Conservation (phyloP, 176 grass and related monocot genomes). For the Phoenix roebelenii region DNA sequence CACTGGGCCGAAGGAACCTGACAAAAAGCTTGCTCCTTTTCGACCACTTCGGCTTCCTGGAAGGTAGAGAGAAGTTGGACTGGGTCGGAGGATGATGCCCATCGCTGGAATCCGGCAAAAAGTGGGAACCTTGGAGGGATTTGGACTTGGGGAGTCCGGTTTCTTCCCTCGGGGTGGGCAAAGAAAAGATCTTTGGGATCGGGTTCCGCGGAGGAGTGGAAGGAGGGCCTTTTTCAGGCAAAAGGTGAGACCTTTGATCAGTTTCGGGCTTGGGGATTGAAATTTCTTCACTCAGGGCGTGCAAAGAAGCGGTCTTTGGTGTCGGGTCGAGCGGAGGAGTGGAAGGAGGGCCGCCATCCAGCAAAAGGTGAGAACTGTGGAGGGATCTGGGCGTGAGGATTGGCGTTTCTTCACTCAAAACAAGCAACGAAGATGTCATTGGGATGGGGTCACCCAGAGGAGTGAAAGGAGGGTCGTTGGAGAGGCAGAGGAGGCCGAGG, state of each 20-base stretch:
- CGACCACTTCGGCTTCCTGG: neutral
- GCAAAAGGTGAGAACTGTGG: neutral
- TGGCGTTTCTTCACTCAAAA: slow-evolving; percentile 1
- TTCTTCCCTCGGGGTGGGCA: slow-evolving; percentile 8
- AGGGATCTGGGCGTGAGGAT: neutral
- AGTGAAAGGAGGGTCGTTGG: neutral
- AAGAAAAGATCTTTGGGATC: slow-evolving; percentile 1
- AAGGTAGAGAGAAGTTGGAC: neutral
- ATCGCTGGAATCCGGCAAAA: neutral
- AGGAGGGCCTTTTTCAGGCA: neutral
- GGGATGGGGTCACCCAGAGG: neutral
- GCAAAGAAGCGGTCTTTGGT: slow-evolving; percentile 6
- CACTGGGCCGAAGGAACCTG: slow-evolving; percentile 21
- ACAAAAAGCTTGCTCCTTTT: slow-evolving; percentile 32
- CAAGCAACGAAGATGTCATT: slow-evolving; percentile 6
- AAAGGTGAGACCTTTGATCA: slow-evolving; percentile 7
- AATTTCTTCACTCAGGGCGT: slow-evolving; percentile 1
- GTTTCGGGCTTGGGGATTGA: neutral
- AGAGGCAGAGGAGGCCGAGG: slow-evolving; percentile 1
- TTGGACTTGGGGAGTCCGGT: neutral
- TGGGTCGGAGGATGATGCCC: neutral
- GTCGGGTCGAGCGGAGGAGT: neutral
- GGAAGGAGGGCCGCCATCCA: too few species aligned
- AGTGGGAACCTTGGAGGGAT: neutral
- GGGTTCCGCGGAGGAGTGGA: neutral